phyloP scores from a whole-genome alignment of 176 grass and related monocot species.

The Oryza longistaminata region DNA sequence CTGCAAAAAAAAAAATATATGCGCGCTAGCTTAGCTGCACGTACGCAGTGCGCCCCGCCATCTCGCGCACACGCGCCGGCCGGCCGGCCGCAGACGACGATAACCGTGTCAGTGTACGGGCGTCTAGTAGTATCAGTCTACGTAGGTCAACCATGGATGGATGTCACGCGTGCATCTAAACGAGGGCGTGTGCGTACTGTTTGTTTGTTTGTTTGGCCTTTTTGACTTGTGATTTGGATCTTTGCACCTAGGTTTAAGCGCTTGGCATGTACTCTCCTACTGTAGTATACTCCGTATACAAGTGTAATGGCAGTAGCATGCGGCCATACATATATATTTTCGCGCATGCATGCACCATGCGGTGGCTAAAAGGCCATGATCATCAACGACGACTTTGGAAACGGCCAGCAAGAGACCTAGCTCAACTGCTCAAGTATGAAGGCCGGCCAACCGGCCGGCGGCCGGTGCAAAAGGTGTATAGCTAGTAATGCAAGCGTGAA shows the following conservation, averaged over 20 bases:
- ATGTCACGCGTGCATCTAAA: neutral
- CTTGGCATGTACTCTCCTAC: slow-evolving; percentile 8
- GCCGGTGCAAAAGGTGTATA: too few relatives aligned
- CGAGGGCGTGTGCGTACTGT: neutral
- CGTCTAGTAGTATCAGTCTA: neutral
- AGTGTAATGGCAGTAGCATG: slow-evolving; percentile 8
- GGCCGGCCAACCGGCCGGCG: neutral
- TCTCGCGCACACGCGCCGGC: neutral
- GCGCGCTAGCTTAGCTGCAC: too few relatives aligned
- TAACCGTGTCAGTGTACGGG: too few relatives aligned
- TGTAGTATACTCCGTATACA: too few relatives aligned
- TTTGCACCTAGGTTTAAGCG: neutral
- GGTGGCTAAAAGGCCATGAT: neutral
- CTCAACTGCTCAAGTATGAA: neutral
- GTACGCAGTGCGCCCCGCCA: neutral
- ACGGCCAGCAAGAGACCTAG: neutral
- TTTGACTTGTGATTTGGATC: slow-evolving; percentile 32
- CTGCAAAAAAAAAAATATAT: too few relatives aligned
- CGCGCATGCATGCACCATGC: neutral
- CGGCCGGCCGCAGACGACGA: neutral
- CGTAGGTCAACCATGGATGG: neutral
- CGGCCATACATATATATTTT: neutral
- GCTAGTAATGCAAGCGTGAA: too few relatives aligned
- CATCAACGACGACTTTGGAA: neutral
- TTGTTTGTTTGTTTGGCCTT: neutral